Evolutionary conservation across 208 protist species (phyloP).

Genomic region (Trypanosoma brucei): DNA sequence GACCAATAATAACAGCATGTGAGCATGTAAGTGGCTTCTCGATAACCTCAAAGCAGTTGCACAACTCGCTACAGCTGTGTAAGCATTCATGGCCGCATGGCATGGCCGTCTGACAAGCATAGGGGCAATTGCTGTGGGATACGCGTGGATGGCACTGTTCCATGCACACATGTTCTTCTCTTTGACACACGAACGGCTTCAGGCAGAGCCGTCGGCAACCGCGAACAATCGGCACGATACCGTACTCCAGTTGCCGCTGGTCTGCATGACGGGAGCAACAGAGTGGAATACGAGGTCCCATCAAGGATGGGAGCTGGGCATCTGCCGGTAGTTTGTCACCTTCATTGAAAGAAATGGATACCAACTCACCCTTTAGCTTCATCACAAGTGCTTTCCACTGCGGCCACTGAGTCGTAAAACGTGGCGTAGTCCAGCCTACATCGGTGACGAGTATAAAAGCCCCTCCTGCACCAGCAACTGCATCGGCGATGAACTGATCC

Average conservation of each 20-base stretch:
- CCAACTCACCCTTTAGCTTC: constrained; percentile 54
- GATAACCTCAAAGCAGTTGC: constrained; percentile 80
- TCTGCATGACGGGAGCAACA: constrained; percentile 72
- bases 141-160: constrained; percentile 53
- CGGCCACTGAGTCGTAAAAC: constrained; percentile 52
- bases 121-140: constrained; percentile 49
- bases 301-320: constrained; percentile 50
- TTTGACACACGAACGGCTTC: constrained; percentile 46
- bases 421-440: constrained; percentile 60
- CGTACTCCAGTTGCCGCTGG: constrained; percentile 70
- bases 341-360: constrained; percentile 31
- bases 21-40: constrained; percentile 56
- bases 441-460: constrained; percentile 74
- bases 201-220: constrained; percentile 63
- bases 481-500: constrained; percentile 46
- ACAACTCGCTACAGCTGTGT: constrained; percentile 43
- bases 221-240: constrained; percentile 31
- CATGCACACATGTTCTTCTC: constrained; percentile 54
- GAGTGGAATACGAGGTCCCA: constrained; percentile 58
- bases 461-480: constrained; percentile 40
- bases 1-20: constrained; percentile 62
- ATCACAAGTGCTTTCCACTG: constrained; percentile 60
- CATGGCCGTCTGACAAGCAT: constrained; percentile 48
- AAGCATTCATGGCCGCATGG: constrained; percentile 77
- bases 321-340: constrained; percentile 4